phyloP scores from a whole-genome alignment of 495 filamentous ascomycete genomes.

The Hyaloscypha bicolor region DNA sequence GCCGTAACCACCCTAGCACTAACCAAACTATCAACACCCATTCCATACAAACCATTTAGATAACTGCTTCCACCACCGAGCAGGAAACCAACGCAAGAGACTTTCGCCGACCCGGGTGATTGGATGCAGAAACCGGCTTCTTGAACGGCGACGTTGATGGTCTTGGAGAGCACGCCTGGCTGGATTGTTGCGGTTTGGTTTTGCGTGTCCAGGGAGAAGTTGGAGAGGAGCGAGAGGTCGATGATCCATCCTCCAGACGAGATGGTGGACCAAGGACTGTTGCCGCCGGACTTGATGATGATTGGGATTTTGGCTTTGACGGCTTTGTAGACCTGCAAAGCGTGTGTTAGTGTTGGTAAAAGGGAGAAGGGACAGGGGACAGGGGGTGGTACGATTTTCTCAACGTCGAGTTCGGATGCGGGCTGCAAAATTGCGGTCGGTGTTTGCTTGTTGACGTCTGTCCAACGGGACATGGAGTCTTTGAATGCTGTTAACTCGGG shows the following conservation, averaged over 20 bases:
- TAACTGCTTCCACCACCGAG: slow-evolving; percentile 60
- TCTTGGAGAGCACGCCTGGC: slow-evolving; percentile 37
- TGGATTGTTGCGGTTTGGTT: slow-evolving; percentile 30
- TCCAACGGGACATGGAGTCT: slow-evolving; percentile 2
- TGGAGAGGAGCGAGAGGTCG: slow-evolving; percentile 36
- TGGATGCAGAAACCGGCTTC: slow-evolving; percentile 28
- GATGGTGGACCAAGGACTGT: slow-evolving; percentile 40
- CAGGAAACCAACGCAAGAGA: slow-evolving; percentile 59
- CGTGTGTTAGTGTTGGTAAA: not conserved
- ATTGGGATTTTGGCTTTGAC: slow-evolving; percentile 32
- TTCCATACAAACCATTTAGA: slow-evolving; percentile 50
- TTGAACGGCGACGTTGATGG: slow-evolving; percentile 23
- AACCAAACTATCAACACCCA: slow-evolving; percentile 56
- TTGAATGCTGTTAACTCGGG: not conserved
- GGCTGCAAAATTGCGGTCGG: slow-evolving; percentile 7
- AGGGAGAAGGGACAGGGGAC: not conserved
- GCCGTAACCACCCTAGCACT: slow-evolving; percentile 52
- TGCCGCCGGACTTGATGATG: slow-evolving; percentile 38
- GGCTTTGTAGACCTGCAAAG: slow-evolving; percentile 23
- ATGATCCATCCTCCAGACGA: slow-evolving; percentile 37
- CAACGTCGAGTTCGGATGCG: not conserved
- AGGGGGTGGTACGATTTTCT: slow-evolving; percentile 2
- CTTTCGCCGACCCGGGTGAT: slow-evolving; percentile 50
- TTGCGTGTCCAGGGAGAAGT: slow-evolving; percentile 29
- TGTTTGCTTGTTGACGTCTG: not conserved